A percentile compares a stretch with the other conserved stretches of the same genome.
Evolutionary conservation across 257 asterid species (phyloP).

Genomic region (Anisodus acutangulus): DNA sequence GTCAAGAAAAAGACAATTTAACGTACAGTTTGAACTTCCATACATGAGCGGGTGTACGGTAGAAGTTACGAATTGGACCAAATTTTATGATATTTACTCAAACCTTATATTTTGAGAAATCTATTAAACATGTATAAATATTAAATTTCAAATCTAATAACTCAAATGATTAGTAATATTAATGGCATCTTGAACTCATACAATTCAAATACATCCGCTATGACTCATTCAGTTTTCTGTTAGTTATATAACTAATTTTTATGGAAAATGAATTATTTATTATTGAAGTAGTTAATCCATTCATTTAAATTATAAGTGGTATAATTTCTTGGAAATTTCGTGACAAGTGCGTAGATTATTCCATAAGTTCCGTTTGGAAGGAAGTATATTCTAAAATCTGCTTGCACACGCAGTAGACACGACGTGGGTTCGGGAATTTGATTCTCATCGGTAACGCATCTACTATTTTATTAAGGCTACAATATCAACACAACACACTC

Average conservation of each 20-base stretch:
- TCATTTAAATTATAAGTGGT: not conserved
- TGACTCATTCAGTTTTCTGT: not conserved
- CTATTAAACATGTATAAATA: no score
- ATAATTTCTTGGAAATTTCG: not conserved
- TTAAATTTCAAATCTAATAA: no score
- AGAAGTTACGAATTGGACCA: no score
- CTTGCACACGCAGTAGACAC: slow-evolving; percentile 12
- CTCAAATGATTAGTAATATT: no score
- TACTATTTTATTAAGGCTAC: not conserved
- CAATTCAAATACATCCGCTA: not conserved
- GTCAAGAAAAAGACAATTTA: not conserved
- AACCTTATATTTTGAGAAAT: no score
- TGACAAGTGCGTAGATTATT: not conserved
- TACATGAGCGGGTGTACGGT: not conserved
- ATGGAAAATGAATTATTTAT: no score
- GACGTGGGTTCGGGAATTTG: not conserved
- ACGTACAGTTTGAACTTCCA: not conserved
- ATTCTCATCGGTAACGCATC: not conserved
- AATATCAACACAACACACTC: no score
- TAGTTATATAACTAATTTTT: not conserved
- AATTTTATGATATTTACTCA: no score
- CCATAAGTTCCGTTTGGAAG: not conserved
- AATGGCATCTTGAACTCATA: no score
- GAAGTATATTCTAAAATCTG: not conserved
- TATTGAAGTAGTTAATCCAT: not conserved